Percentiles rank a stretch among this genome's conserved stretches.
phyloP scores from a whole-genome alignment of 2,329 filamentous ascomycete genomes.

The Dactylellina haptotyla region DNA sequence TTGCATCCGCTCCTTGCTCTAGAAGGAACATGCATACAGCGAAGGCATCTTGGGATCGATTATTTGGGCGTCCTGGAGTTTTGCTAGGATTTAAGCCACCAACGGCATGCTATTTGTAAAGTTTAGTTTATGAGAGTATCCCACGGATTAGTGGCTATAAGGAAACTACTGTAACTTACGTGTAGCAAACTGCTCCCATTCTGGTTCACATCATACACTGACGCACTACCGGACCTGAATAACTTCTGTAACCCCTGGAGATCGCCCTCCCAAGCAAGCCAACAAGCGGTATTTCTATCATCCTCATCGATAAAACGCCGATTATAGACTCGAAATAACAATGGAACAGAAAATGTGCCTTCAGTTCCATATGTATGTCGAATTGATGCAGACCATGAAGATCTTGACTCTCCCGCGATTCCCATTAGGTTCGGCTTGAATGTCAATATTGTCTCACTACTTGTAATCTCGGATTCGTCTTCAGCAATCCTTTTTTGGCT shows the following conservation, averaged over 20 bases:
- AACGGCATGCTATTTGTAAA: background rate
- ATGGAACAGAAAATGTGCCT: slow-evolving; percentile 20
- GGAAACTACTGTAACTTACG: slow-evolving; percentile 10
- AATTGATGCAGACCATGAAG: background rate
- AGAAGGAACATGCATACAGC: slow-evolving; percentile 30
- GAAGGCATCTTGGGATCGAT: background rate
- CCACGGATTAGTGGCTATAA: background rate
- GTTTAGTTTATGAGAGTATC: background rate
- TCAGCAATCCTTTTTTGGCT: slow-evolving; percentile 5
- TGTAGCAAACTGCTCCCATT: slow-evolving; percentile 31
- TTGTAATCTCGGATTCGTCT: slow-evolving; percentile 11
- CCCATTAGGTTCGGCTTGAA: slow-evolving; percentile 7
- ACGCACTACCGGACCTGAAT: slow-evolving; percentile 5
- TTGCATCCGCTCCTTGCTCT: slow-evolving; percentile 27
- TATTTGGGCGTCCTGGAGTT: background rate
- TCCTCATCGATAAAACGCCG: background rate
- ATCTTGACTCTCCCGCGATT: slow-evolving; percentile 28
- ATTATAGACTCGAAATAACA: slow-evolving; percentile 31
- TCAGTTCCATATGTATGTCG: slow-evolving; percentile 9
- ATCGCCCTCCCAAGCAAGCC: slow-evolving; percentile 8
- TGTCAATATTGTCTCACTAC: slow-evolving; percentile 6
- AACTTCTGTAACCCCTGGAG: slow-evolving; percentile 8
- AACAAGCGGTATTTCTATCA: background rate
- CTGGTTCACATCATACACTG: slow-evolving; percentile 28
- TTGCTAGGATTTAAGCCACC: background rate